A percentile compares a stretch with the other conserved stretches of the same genome.
Conservation (phyloP, 306 rosid species). For the Hylodesmum podocarpum region DNA sequence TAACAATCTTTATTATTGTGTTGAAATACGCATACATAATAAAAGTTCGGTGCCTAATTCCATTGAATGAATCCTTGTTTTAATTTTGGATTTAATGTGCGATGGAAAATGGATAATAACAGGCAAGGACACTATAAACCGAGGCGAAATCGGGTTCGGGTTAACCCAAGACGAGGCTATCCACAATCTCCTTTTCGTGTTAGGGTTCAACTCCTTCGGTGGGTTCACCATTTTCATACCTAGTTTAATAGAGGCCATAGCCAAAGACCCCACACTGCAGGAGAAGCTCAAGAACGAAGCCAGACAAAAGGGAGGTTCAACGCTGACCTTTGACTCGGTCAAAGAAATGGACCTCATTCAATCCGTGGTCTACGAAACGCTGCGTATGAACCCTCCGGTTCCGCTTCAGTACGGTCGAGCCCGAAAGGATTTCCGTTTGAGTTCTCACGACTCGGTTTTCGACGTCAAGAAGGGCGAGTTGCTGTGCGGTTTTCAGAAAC, state of each 20-base stretch:
- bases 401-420: slow-evolving; percentile 85
- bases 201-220: slow-evolving; percentile 91
- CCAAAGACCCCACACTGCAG: slow-evolving; percentile 53
- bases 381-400: slow-evolving; percentile 84
- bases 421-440: slow-evolving; percentile 65
- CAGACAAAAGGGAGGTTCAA: slow-evolving; percentile 53
- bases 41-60: no score
- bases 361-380: slow-evolving; percentile 78
- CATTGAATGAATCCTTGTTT: no score
- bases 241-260: slow-evolving; percentile 40
- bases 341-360: slow-evolving; percentile 63
- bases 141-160: slow-evolving; percentile 65
- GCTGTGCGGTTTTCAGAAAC: slow-evolving; percentile 75
- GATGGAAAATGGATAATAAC: neutral
- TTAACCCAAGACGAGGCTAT: slow-evolving; percentile 59
- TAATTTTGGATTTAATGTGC: no score
- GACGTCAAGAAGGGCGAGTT: slow-evolving; percentile 81
- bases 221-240: slow-evolving; percentile 84
- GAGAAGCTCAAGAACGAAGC: slow-evolving; percentile 59
- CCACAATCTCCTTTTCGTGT: slow-evolving; percentile 72
- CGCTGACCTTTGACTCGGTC: slow-evolving; percentile 58
- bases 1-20: no score
- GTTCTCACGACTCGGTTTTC: slow-evolving; percentile 57
- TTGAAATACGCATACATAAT: no score
- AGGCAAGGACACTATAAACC: slow-evolving; percentile 65